These are phyloP conservation scores for Rutstroemia sydowiana DNA, from an alignment of 2,329 filamentous ascomycete species.

Conservation along the genomic window DNA sequence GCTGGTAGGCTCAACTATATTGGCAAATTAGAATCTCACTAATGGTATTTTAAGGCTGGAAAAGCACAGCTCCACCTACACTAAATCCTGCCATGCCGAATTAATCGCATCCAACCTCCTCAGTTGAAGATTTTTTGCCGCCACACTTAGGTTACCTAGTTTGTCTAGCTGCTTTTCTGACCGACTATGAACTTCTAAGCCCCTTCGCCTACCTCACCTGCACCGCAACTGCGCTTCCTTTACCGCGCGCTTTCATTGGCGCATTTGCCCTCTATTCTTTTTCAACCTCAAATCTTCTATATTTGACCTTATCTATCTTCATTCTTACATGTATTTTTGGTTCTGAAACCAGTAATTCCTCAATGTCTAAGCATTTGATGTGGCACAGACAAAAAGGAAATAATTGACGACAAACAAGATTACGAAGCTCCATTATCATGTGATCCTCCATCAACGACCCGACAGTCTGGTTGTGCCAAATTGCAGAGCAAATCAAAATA, in stretches of 20 bases:
- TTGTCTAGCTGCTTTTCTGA: no score
- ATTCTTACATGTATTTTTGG: background rate
- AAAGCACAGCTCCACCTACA: background rate
- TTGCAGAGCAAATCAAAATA: background rate
- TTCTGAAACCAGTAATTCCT: background rate
- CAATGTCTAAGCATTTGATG: no score
- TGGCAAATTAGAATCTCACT: no score
- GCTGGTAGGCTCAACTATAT: no score
- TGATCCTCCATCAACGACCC: no score
- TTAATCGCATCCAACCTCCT: slow-evolving; percentile 1
- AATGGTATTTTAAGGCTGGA: no score
- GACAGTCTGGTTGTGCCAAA: background rate
- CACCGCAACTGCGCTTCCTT: slow-evolving; percentile 1
- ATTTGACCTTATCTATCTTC: background rate
- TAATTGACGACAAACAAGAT: no score
- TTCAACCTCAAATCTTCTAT: background rate
- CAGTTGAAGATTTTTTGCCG: slow-evolving; percentile 6
- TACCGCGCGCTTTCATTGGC: slow-evolving; percentile 1
- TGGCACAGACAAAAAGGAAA: no score
- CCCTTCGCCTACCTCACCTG: no score
- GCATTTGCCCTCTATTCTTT: background rate
- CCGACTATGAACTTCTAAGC: no score
- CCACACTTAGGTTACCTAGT: no score
- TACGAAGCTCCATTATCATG: no score
- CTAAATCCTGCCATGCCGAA: background rate